phyloP scores from a whole-genome alignment of 129 eudicot genomes.

The Rutidosis leptorrhynchoides region DNA sequence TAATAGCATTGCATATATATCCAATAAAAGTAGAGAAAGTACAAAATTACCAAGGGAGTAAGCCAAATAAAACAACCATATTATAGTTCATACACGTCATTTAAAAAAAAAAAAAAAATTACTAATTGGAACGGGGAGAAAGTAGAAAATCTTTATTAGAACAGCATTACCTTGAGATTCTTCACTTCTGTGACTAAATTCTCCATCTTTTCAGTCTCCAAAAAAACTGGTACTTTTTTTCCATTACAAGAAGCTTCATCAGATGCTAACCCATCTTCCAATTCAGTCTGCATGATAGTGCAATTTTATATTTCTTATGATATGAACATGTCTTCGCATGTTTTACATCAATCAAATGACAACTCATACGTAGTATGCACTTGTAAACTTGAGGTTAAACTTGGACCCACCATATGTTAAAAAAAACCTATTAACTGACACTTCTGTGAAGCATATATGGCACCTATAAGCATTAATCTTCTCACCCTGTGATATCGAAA shows the following conservation, averaged over 20 bases:
- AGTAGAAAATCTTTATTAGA: not conserved
- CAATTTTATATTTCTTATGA: slow-evolving; percentile 13
- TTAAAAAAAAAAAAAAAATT: slow-evolving; percentile 4
- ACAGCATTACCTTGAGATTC: slow-evolving; percentile 29
- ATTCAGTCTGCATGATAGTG: slow-evolving; percentile 51
- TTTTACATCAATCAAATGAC: slow-evolving; percentile 19
- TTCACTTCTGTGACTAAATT: slow-evolving; percentile 24
- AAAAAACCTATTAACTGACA: not conserved
- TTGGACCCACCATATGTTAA: slow-evolving; percentile 4
- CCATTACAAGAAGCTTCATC: slow-evolving; percentile 52
- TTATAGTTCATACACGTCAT: slow-evolving; percentile 1
- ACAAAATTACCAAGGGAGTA: not conserved
- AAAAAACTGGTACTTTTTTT: slow-evolving; percentile 1
- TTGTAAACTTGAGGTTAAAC: slow-evolving; percentile 10
- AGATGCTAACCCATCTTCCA: slow-evolving; percentile 67
- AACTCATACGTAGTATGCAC: slow-evolving; percentile 18
- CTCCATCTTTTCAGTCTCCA: slow-evolving; percentile 29
- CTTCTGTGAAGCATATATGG: slow-evolving; percentile 21
- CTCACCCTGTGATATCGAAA: slow-evolving; percentile 17
- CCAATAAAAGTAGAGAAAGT: not conserved
- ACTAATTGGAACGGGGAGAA: not conserved
- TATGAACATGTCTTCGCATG: slow-evolving; percentile 17
- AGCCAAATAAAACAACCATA: slow-evolving; percentile 5
- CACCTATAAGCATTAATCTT: slow-evolving; percentile 23
- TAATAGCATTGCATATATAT: not conserved